These are phyloP conservation scores for Oryza brachyantha DNA, from an alignment of 176 grass and related monocot genomes.

Conservation along the genomic window DNA sequence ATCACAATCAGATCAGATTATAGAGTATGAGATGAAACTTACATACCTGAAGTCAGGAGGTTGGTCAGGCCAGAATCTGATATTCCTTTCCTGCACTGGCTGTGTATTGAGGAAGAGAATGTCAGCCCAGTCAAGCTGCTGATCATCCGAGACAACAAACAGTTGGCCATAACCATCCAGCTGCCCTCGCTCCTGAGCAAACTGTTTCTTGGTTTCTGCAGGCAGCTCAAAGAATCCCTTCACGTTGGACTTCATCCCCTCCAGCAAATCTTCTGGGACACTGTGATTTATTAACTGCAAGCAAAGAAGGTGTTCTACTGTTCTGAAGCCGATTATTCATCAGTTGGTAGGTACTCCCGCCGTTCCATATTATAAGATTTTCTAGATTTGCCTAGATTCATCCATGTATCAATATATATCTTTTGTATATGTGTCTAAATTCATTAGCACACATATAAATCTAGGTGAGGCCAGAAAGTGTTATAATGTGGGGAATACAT, in stretches of 20 bases:
- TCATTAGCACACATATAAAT: too few relatives aligned
- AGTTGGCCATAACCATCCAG: constrained; percentile 57
- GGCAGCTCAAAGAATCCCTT: constrained; percentile 35
- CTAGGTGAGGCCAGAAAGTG: too few relatives aligned
- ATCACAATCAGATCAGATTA: not conserved
- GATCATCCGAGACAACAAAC: constrained; percentile 59
- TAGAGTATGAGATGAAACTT: not conserved
- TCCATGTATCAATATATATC: too few relatives aligned
- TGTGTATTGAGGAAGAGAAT: constrained; percentile 35
- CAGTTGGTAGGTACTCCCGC: not conserved
- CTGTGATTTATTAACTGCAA: constrained; percentile 36
- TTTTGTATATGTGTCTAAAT: too few relatives aligned
- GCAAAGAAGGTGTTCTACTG: not conserved
- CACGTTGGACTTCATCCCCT: constrained; percentile 27
- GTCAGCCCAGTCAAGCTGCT: constrained; percentile 63
- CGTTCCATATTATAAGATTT: too few relatives aligned
- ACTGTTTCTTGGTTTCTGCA: constrained; percentile 27
- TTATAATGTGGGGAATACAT: too few relatives aligned
- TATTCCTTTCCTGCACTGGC: constrained; percentile 22
- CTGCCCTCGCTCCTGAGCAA: constrained; percentile 19
- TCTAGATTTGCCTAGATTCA: too few relatives aligned
- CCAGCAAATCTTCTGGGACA: constrained; percentile 1
- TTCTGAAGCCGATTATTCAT: not conserved
- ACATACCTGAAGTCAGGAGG: constrained; percentile 39
- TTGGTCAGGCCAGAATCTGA: constrained; percentile 51